Base-by-base conservation (phyloP, 2,329 filamentous ascomycete genomes). In the Phoma sp. region DNA sequence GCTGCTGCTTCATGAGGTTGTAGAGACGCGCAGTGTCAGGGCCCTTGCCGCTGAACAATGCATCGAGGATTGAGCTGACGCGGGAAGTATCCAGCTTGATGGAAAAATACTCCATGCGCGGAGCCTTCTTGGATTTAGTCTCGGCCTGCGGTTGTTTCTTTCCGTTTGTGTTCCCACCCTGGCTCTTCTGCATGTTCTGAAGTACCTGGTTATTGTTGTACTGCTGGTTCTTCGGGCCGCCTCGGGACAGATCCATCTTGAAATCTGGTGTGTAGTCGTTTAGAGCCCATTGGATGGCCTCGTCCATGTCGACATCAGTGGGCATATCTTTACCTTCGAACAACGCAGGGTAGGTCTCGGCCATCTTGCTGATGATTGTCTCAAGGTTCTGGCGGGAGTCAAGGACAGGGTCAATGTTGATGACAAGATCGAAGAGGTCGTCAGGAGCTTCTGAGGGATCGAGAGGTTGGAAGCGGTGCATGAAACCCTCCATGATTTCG, bases 401-500 rank as follows among this genome's bases (percentile, higher is more conserved):
- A 1, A 83, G 82, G 3, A 85, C 80, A 6, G 92, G 88, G 65
- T 98, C 88, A 1, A 99, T 84, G 62, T 96, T 84, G 67, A 99
- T 96, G 36, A 96, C 81, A 3, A 86, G 78, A 68, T 97, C 91
- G 65, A 99, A 99, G 6, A 83, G 83, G 59, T 87, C 81, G 69
- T 99, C 95, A 1, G 95, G 93, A n/a, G 78, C 74, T 7, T 77
- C 77, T 15, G 86, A 82, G 1, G 82, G 78, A 60, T 93, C 84
- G 53, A 92, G 82, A 17, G 88, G 84, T 77, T 99, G 90, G 71
- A 96, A 98, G 29, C 95, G 87, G 11, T 84, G 76, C 61, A 99
- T 82, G 76, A 99, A 99, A 3, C 92, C 91, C 65, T 97, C 91
- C 95, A 99, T 98, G 65, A 99, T 96, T 5, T 86, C 85, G 39